Conservation (phyloP, 371 early-diverging fungal genomes). For the Mucor indicus region DNA sequence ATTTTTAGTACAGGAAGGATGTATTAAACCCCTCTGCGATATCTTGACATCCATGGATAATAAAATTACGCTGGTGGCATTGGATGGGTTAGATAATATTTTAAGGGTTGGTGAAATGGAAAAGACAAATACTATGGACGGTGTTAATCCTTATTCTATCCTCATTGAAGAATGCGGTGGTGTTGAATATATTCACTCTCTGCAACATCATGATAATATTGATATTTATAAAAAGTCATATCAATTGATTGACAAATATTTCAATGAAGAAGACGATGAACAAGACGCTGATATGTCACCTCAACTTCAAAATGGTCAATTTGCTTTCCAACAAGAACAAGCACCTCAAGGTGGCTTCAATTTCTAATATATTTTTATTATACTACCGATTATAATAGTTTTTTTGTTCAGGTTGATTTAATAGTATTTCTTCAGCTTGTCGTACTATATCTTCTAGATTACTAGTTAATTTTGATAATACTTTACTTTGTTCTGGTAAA, state of each 20-base stretch:
- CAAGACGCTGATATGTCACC: conserved; percentile 57
- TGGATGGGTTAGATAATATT: conserved; percentile 90
- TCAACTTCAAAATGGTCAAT: conserved; percentile 53
- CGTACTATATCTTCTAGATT: conserved; percentile 20
- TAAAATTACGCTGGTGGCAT: conserved; percentile 80
- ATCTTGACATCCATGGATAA: conserved; percentile 74
- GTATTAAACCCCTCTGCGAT: conserved; percentile 86
- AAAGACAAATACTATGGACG: conserved; percentile 43
- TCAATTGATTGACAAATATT: conserved; percentile 90
- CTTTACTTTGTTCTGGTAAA: conserved; percentile 16
- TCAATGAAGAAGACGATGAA: conserved; percentile 74
- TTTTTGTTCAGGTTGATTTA: neutral
- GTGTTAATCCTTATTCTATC: conserved; percentile 80
- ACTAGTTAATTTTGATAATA: conserved; percentile 14
- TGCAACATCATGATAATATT: conserved; percentile 88
- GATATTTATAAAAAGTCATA: conserved; percentile 96
- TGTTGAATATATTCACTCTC: conserved; percentile 85
- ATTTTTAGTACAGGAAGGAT: conserved; percentile 75
- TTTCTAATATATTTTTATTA: conserved; percentile 35
- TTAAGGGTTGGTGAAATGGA: conserved; percentile 53
- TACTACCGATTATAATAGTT: neutral
- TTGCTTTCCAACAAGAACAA: conserved; percentile 60
- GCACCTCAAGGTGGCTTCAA: conserved; percentile 72
- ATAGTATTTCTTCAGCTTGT: conserved; percentile 16
- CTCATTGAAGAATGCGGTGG: conserved; percentile 90